Evolutionary conservation across 2,329 filamentous ascomycete genomes (phyloP).

Genomic region (Chaetomiaceae sp.): DNA sequence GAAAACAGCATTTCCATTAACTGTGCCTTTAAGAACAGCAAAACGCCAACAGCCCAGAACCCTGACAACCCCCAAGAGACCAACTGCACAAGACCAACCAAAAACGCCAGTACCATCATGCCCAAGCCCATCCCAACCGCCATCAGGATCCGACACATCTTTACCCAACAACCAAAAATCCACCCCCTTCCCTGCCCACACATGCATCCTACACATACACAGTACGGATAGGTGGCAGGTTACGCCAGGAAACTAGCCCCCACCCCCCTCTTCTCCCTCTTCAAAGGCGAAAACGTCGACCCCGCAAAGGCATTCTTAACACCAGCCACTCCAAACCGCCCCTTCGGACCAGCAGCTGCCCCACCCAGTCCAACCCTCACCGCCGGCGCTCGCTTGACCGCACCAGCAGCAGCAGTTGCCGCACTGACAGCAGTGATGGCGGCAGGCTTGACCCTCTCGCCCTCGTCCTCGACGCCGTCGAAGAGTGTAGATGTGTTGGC

Average conservation of each 20-base stretch:
- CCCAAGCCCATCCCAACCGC: too few species aligned
- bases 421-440: constrained; percentile 19
- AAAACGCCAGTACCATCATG: too few species aligned
- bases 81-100: too few species aligned
- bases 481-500: constrained; percentile 65
- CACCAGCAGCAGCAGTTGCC: constrained; percentile 2
- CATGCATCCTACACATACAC: background rate
- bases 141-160: too few species aligned
- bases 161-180: constrained; percentile 3
- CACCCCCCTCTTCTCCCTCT: constrained; percentile 61
- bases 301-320: constrained; percentile 47
- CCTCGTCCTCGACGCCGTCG: constrained; percentile 59
- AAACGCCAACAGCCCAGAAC: too few species aligned
- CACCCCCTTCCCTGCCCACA: background rate
- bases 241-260: constrained; percentile 57
- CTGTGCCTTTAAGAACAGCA: too few species aligned
- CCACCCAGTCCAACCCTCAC: constrained; percentile 20
- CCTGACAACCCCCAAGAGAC: too few species aligned
- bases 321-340: constrained; percentile 38
- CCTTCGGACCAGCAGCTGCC: constrained; percentile 17
- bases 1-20: too few species aligned
- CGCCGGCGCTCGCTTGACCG: constrained; percentile 23
- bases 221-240: too few species aligned
- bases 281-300: constrained; percentile 64
- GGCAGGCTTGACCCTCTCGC: constrained; percentile 26